Evolutionary conservation across 2,329 filamentous ascomycete species (phyloP).

Genomic region (Orbilia blumenaviensis): DNA sequence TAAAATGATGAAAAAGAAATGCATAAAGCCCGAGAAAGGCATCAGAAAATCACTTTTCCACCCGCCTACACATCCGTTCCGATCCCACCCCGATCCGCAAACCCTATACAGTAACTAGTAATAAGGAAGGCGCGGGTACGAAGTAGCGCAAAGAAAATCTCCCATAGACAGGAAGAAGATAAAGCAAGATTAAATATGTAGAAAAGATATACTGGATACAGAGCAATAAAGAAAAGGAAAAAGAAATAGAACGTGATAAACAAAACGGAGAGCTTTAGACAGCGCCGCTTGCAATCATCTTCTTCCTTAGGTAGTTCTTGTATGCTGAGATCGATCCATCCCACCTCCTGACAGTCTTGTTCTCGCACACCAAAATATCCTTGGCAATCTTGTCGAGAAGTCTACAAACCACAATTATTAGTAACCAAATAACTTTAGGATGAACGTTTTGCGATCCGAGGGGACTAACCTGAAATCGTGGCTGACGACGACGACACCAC

Average conservation of each 20-base stretch:
- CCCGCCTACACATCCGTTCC: too few species aligned
- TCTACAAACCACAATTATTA: conserved; percentile 66
- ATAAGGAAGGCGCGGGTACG: background rate
- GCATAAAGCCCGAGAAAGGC: too few species aligned
- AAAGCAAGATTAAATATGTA: conserved; percentile 19
- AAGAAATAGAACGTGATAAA: background rate
- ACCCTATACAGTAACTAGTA: background rate
- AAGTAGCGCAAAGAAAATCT: background rate
- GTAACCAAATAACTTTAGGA: background rate
- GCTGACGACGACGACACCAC: conserved; percentile 96
- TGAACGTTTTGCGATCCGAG: conserved; percentile 30
- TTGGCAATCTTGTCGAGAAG: conserved; percentile 99
- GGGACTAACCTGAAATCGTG: conserved; percentile 93
- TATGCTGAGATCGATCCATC: conserved; percentile 89
- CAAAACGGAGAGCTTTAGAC: conserved; percentile 70
- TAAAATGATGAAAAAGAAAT: background rate
- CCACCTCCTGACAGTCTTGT: conserved; percentile 92
- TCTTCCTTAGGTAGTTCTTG: conserved; percentile 99
- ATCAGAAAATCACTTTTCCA: conserved; percentile 37
- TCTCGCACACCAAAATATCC: conserved; percentile 98
- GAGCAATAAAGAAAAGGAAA: background rate
- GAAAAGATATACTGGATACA: background rate
- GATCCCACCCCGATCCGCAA: conserved; percentile 6
- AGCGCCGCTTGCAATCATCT: conserved; percentile 90
- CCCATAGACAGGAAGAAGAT: background rate